Evolutionary conservation across 2,329 filamentous ascomycete species (phyloP).

Genomic region (Fusarium agapanthi): DNA sequence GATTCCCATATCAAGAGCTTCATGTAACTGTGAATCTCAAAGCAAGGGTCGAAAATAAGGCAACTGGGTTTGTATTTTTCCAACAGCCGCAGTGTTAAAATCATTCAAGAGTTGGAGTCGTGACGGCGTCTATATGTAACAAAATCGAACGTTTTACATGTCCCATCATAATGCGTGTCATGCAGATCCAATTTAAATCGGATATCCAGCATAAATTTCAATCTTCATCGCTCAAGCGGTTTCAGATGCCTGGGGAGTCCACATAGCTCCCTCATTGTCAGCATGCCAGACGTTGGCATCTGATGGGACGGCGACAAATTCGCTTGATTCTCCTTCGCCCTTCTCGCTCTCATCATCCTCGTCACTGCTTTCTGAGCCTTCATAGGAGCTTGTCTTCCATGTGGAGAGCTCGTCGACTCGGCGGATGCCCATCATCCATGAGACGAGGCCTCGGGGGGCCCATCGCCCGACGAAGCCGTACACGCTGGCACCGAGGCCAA

Average conservation of each 20-base stretch:
- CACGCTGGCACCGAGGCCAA: conserved; percentile 83
- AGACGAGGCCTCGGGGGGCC: conserved; percentile 80
- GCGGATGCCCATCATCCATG: conserved; percentile 90
- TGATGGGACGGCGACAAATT: conserved; percentile 61
- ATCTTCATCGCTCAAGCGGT: conserved; percentile 25
- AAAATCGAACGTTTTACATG: conserved; percentile 38
- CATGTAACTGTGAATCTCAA: neutral
- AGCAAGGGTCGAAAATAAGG: conserved; percentile 1
- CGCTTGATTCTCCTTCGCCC: conserved; percentile 46
- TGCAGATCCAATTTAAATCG: conserved; percentile 22
- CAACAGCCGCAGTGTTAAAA: neutral
- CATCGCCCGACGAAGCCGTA: conserved; percentile 88
- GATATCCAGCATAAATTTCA: conserved; percentile 21
- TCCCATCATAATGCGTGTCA: conserved; percentile 36
- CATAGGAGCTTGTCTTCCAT: conserved; percentile 59
- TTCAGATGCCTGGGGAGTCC: conserved; percentile 49
- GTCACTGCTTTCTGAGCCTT: conserved; percentile 49
- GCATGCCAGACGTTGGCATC: conserved; percentile 54
- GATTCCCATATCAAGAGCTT: neutral
- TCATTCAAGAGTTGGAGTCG: conserved; percentile 42
- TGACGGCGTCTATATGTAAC: conserved; percentile 44
- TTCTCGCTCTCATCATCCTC: conserved; percentile 49
- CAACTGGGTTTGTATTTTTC: conserved; percentile 19
- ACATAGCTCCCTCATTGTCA: conserved; percentile 55
- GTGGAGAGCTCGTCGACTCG: conserved; percentile 65